Evolutionary conservation across 306 rosid genomes (phyloP).

Genomic region (Abrus precatorius): DNA sequence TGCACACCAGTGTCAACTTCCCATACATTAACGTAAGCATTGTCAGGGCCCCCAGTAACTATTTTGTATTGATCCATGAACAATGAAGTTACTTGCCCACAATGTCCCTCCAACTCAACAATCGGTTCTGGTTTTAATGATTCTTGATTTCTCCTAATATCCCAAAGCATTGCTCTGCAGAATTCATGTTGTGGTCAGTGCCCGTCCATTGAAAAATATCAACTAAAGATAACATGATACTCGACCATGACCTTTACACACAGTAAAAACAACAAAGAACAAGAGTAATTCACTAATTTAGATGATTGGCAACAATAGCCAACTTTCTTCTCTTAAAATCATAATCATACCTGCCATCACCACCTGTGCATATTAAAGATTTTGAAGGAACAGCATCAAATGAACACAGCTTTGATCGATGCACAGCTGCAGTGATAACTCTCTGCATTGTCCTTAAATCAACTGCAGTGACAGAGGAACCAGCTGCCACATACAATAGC

Average conservation of each 20-base stretch:
- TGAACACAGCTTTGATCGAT: constrained; percentile 62
- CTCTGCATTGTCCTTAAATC: constrained; percentile 89
- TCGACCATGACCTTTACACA: constrained; percentile 31
- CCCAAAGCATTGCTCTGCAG: constrained; percentile 90
- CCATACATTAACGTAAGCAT: constrained; percentile 62
- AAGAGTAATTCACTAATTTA: constrained; percentile 1
- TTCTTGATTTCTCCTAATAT: constrained; percentile 73
- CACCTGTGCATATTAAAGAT: constrained; percentile 75
- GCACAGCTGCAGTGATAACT: constrained; percentile 65
- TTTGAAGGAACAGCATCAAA: constrained; percentile 74
- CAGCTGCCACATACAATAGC: constrained; percentile 72
- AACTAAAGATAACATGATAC: background rate
- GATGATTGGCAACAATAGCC: constrained; percentile 6
- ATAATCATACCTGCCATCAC: constrained; percentile 66
- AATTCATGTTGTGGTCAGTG: constrained; percentile 35
- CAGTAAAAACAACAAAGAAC: background rate
- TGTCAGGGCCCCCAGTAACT: constrained; percentile 66
- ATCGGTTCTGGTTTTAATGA: constrained; percentile 56
- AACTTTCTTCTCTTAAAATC: constrained; percentile 20
- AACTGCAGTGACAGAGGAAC: constrained; percentile 70
- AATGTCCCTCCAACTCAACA: constrained; percentile 75
- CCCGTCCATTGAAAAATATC: constrained; percentile 1
- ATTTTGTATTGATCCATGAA: constrained; percentile 81
- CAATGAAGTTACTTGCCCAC: constrained; percentile 62
- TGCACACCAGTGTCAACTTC: constrained; percentile 63